These are phyloP conservation scores for Cryptosporidium tyzzeri DNA, from an alignment of 169 alveolate species.

Conservation along the genomic window DNA sequence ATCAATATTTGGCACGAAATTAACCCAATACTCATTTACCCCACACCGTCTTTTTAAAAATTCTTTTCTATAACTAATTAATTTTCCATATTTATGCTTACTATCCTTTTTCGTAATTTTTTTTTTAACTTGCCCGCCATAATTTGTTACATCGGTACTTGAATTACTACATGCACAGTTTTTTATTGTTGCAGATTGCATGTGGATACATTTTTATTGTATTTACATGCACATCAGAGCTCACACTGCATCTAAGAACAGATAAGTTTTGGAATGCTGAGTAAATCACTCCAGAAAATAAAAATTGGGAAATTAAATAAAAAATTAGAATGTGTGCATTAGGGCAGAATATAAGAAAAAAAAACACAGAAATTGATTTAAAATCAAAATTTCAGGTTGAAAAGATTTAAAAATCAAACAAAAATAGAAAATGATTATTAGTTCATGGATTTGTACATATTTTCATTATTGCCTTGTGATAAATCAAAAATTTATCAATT, in stretches of 20 bases:
- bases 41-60: not conserved
- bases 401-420: not conserved
- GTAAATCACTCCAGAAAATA: not conserved
- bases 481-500: not conserved
- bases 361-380: too few species aligned
- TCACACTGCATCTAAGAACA: not conserved
- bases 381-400: too few species aligned
- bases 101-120: not conserved
- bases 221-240: not conserved
- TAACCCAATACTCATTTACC: not conserved
- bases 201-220: not conserved
- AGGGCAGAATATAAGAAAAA: not conserved
- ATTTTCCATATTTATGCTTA: not conserved
- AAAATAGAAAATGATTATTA: too few species aligned
- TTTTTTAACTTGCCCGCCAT: not conserved
- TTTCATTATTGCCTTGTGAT: too few species aligned
- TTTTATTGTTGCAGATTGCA: not conserved
- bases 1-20: not conserved
- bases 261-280: not conserved
- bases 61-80: not conserved
- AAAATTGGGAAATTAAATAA: not conserved
- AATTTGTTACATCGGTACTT: slow-evolving; percentile 15
- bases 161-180: slow-evolving; percentile 16
- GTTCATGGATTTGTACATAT: not conserved
- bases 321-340: not conserved